A percentile compares a stretch with the other conserved stretches of the same genome.
phyloP scores from a whole-genome alignment of 306 rosid species.

The Vigna mungo region DNA sequence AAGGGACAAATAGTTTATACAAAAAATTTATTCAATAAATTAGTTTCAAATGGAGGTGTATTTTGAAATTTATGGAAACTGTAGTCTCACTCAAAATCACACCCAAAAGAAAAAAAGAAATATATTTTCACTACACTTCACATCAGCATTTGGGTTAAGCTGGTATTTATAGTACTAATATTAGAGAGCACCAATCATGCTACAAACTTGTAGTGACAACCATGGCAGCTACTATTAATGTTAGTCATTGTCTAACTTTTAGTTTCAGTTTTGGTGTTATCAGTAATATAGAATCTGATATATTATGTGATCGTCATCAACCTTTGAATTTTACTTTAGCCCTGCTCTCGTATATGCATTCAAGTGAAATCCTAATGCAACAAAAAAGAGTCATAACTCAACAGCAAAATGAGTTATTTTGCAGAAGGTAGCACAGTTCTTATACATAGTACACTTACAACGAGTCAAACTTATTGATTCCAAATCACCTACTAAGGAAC shows the following conservation, averaged over 20 bases:
- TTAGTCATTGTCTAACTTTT: background rate
- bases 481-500: conserved; percentile 45
- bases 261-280: too few relatives aligned
- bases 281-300: too few relatives aligned
- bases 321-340: background rate
- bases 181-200: too few relatives aligned
- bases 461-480: conserved; percentile 33
- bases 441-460: conserved; percentile 22
- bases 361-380: background rate
- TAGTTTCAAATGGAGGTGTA: background rate
- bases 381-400: conserved; percentile 14
- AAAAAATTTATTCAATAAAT: background rate
- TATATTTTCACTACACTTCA: background rate
- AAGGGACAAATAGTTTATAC: background rate
- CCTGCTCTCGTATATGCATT: too few relatives aligned
- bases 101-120: background rate
- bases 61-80: background rate
- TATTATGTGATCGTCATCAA: background rate
- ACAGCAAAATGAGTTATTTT: conserved; percentile 43
- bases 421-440: conserved; percentile 30
- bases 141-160: too few relatives aligned
- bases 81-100: background rate
- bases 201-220: too few relatives aligned
- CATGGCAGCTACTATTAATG: background rate
- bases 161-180: too few relatives aligned